These are phyloP conservation scores for Yueomyces sinensis DNA, from an alignment of 805 yeast species.

Conservation along the genomic window DNA sequence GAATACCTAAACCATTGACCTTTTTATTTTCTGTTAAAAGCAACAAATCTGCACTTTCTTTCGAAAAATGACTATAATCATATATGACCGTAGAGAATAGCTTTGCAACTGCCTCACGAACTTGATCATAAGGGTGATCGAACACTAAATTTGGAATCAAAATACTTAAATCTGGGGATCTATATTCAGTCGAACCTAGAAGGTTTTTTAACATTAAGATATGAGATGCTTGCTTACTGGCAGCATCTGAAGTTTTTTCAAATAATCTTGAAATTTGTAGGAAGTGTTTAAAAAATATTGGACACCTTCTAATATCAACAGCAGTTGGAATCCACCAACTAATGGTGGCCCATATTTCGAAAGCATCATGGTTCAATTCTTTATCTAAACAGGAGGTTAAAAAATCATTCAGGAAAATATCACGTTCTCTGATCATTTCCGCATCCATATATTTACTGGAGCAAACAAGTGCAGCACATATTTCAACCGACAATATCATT, in stretches of 20 bases:
- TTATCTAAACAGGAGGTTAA: slow-evolving; percentile 33
- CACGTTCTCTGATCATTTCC: slow-evolving; percentile 27
- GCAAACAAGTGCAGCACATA: slow-evolving; percentile 47
- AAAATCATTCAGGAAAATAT: slow-evolving; percentile 31
- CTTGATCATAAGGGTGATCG: slow-evolving; percentile 55
- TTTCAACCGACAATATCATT: slow-evolving; percentile 62
- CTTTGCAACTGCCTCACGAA: slow-evolving; percentile 56
- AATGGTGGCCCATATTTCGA: slow-evolving; percentile 59
- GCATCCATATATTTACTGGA: slow-evolving; percentile 31
- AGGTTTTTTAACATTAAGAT: slow-evolving; percentile 36
- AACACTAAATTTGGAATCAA: slow-evolving; percentile 21
- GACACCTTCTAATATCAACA: slow-evolving; percentile 52
- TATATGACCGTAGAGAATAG: slow-evolving; percentile 25
- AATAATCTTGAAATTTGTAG: slow-evolving; percentile 30
- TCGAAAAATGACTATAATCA: slow-evolving; percentile 11
- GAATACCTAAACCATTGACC: slow-evolving; percentile 23
- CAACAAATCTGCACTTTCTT: slow-evolving; percentile 5
- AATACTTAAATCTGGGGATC: slow-evolving; percentile 35
- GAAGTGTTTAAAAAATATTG: slow-evolving; percentile 33
- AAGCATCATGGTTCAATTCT: slow-evolving; percentile 60
- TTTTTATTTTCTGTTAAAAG: slow-evolving; percentile 5
- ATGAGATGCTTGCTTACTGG: slow-evolving; percentile 50
- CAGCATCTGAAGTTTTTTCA: slow-evolving; percentile 40
- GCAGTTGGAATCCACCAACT: slow-evolving; percentile 59
- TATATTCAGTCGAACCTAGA: slow-evolving; percentile 37